Conservation (phyloP, 352 stramenopile species). For the Saprolegnia parasitica region DNA sequence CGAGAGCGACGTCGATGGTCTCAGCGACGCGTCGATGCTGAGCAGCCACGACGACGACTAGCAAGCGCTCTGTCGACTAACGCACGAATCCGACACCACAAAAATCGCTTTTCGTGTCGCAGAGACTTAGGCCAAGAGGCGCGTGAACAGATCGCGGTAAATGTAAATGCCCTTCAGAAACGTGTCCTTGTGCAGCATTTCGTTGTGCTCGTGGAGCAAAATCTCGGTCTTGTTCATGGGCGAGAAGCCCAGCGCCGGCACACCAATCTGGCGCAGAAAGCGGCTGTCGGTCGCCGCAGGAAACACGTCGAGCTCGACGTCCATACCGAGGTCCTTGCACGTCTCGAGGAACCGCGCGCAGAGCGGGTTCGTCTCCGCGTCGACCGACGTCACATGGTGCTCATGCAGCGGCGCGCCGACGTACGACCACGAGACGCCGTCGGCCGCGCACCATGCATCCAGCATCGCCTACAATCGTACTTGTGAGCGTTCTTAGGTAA, state of each 20-base stretch:
- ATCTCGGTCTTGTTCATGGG: conserved; percentile 94
- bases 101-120: background rate
- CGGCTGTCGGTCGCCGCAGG: conserved; percentile 91
- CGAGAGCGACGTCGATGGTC: background rate
- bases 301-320: conserved; percentile 90
- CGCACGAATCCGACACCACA: background rate
- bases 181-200: conserved; percentile 88
- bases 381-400: conserved; percentile 54
- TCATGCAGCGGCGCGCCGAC: conserved; percentile 44
- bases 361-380: conserved; percentile 36
- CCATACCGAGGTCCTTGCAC: conserved; percentile 46
- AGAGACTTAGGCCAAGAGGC: conserved; percentile 38
- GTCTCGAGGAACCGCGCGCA: conserved; percentile 50
- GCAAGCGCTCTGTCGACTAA: background rate
- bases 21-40: conserved; percentile 4
- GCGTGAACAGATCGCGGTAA: conserved; percentile 58
- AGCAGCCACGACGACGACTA: background rate
- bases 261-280: conserved; percentile 86
- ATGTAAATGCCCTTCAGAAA: conserved; percentile 92
- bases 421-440: conserved; percentile 81
- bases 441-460: conserved; percentile 84
- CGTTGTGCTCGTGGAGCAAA: conserved; percentile 95
- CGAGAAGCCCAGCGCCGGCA: conserved; percentile 91
- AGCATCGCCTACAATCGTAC: conserved; percentile 55
- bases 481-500: background rate